Base-by-base conservation (phyloP, 495 filamentous ascomycete species). In the Haplographium delicatum region DNA sequence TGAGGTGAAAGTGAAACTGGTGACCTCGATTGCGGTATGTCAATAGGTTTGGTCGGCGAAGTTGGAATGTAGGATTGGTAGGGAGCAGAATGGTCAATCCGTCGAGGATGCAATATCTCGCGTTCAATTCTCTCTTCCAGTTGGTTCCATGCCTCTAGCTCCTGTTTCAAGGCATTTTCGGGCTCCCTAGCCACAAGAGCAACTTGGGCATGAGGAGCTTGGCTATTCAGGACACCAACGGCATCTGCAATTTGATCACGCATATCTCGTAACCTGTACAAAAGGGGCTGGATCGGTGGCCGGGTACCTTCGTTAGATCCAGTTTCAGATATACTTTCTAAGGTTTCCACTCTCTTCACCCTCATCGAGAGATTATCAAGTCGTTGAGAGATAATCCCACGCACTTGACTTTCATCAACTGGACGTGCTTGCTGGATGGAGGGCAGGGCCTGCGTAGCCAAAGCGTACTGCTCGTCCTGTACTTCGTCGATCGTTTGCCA, bases 281-380 rank as follows among this genome's bases (percentile, higher is more conserved):
- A 16, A n/a, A 53, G 23, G 1, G 22, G 24, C 6, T 40, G 20
- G 19, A 40, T 47, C 15, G 41, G 9, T 20, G 50, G 27, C 5
- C 28, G 33, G 5, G 28, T 2, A n/a, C 2, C 18, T 15, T 53
- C 23, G 2, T 35, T 20, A 5, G 31, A 25, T 13, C 37, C 40
- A 37, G 24, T 11, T 42, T 53, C 51, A 11, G 33, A 6, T 18
- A 53, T 47, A 5, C 33, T 53, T 15, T 40, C 51, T n/a, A 53
- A 11, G 2, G 51, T 41, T 10, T 53, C 51, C 5, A 28, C 33
- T n/a, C 44, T 18, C 19, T 45, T 47, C 3, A 53, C 34, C 44
- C 51, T 47, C 44, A 41, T 53, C 15, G 43, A 47, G 3, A 53
- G 27, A 33, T 53, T 53, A 13, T 53, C 51, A 1, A 53, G 25